Conservation (phyloP, 768 basidiomycete species). For the Lactifluus volemus region DNA sequence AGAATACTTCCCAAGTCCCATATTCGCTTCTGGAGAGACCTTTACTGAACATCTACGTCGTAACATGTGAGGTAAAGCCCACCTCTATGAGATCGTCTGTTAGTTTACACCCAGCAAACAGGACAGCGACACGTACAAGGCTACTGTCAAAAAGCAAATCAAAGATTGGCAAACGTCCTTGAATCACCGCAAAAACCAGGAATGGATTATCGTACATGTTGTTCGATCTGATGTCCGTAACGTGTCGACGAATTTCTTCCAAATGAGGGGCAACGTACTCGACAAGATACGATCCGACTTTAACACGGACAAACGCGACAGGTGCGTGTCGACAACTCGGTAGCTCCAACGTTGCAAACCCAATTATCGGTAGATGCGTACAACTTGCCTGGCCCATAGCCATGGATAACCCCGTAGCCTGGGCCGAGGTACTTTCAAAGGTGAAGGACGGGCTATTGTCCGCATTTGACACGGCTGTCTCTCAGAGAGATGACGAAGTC, state of each 20-base stretch:
- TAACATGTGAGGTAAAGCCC: constrained; percentile 72
- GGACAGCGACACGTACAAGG: constrained; percentile 72
- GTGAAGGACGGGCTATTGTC: constrained; percentile 84
- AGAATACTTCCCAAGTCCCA: constrained; percentile 66
- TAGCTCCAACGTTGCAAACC: not conserved
- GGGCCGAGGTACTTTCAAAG: constrained; percentile 83
- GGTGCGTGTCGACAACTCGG: constrained; percentile 35
- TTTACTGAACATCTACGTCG: constrained; percentile 76
- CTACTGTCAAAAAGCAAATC: constrained; percentile 71
- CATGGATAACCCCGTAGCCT: constrained; percentile 65
- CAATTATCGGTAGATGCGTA: constrained; percentile 48
- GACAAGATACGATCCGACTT: constrained; percentile 92
- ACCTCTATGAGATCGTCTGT: constrained; percentile 11
- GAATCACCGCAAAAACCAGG: constrained; percentile 67
- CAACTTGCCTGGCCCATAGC: constrained; percentile 72
- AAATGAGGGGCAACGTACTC: constrained; percentile 74
- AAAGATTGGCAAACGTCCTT: constrained; percentile 82
- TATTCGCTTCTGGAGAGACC: constrained; percentile 78
- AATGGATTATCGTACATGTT: constrained; percentile 89
- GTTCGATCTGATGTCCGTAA: constrained; percentile 61
- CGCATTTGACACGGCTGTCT: constrained; percentile 74
- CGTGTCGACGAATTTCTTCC: constrained; percentile 61
- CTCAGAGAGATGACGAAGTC: constrained; percentile 83
- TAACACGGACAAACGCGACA: constrained; percentile 79
- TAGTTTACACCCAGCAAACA: constrained; percentile 21